These are phyloP conservation scores for Tetrahymena malaccensis DNA, from an alignment of 73 alveolate genomes.

Conservation along the genomic window DNA sequence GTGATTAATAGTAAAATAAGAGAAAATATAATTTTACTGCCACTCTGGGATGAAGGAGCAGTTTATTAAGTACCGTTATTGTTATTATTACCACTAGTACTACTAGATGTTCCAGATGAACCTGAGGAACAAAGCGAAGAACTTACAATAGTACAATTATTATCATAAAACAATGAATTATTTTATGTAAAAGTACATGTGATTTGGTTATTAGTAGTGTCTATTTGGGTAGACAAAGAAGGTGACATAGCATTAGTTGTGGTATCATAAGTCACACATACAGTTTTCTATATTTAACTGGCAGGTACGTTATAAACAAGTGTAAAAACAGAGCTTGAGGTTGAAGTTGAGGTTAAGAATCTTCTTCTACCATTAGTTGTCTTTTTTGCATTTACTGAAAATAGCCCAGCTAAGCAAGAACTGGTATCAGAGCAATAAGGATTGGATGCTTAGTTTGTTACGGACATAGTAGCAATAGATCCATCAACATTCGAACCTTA, in stretches of 20 bases:
- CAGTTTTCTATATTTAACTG: not conserved
- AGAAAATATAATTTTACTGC: not conserved
- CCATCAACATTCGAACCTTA: not conserved
- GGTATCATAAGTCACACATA: not conserved
- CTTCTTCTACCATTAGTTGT: not conserved
- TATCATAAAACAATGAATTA: not conserved
- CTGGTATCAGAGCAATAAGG: not conserved
- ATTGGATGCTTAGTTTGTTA: not conserved
- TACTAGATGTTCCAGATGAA: not conserved
- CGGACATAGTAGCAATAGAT: not conserved
- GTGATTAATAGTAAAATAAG: not conserved
- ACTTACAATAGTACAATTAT: not conserved
- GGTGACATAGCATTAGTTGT: not conserved
- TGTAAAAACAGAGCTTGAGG: not conserved
- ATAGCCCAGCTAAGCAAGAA: not conserved
- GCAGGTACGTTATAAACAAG: not conserved
- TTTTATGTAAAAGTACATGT: not conserved
- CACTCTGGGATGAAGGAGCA: not conserved
- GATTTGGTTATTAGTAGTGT: not conserved
- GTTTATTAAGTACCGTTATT: not conserved
- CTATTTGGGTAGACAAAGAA: not conserved
- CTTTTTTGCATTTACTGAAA: not conserved
- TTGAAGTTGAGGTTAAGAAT: not conserved
- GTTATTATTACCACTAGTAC: too few relatives aligned
- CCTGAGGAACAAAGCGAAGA: not conserved